phyloP scores from a whole-genome alignment of 345 rosid species.

The Zanthoxylum bungeanum region DNA sequence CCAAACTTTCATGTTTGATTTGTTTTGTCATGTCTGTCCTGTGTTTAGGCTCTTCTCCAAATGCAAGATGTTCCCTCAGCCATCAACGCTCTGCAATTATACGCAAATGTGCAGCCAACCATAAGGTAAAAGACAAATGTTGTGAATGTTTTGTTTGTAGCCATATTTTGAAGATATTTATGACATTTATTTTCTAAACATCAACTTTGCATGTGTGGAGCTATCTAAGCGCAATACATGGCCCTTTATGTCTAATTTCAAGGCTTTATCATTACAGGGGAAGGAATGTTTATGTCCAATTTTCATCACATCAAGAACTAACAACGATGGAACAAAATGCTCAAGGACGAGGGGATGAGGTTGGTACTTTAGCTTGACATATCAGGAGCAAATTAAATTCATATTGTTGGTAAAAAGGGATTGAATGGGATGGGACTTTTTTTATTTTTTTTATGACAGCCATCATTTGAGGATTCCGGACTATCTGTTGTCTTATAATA shows the following conservation, averaged over 20 bases:
- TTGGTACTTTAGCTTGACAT: slow-evolving; percentile 31
- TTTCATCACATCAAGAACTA: slow-evolving; percentile 98
- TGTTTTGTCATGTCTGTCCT: slow-evolving; percentile 11
- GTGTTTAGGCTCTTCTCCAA: slow-evolving; percentile 85
- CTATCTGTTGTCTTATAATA: neutral
- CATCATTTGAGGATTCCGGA: neutral
- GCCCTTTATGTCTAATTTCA: neutral
- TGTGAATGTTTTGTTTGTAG: neutral
- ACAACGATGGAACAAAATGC: slow-evolving; percentile 91
- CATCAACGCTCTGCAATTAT: slow-evolving; percentile 74
- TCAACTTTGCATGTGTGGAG: neutral
- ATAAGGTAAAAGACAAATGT: slow-evolving; percentile 50
- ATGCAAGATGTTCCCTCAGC: slow-evolving; percentile 97
- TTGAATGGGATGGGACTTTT: neutral
- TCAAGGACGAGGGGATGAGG: slow-evolving; percentile 97
- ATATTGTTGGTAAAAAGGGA: slow-evolving; percentile 4
- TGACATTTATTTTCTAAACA: neutral
- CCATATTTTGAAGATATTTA: neutral
- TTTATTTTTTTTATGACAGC: neutral
- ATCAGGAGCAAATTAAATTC: neutral
- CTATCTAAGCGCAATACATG: neutral
- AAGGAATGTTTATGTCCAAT: slow-evolving; percentile 92
- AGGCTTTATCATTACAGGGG: slow-evolving; percentile 50
- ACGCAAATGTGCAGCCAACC: slow-evolving; percentile 78
- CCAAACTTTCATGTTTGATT: neutral